Percentiles rank a stretch among this genome's conserved stretches.
These are phyloP conservation scores for Gaeumannomyces tritici DNA, from an alignment of 2,329 filamentous ascomycete genomes.

Conservation along the genomic window DNA sequence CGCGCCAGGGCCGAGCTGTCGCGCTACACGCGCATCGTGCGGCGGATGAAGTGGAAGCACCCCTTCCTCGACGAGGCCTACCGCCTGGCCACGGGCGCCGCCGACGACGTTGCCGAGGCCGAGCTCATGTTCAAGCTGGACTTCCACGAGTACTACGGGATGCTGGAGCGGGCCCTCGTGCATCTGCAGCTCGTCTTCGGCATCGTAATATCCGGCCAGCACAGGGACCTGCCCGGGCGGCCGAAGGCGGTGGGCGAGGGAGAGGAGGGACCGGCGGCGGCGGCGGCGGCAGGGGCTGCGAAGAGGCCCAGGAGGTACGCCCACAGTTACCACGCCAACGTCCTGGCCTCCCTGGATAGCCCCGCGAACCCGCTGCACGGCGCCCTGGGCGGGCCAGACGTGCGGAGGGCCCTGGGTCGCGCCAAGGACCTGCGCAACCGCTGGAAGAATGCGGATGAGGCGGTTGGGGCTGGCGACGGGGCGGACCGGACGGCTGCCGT, in stretches of 20 bases:
- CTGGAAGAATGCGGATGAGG: conserved; percentile 59
- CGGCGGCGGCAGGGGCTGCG: conserved; percentile 14
- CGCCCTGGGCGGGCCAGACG: conserved; percentile 44
- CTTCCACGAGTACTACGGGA: conserved; percentile 67
- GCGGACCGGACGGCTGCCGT: conserved; percentile 6
- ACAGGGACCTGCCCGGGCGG: conserved; percentile 4
- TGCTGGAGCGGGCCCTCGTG: conserved; percentile 62
- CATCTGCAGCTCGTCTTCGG: conserved; percentile 56
- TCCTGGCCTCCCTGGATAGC: conserved; percentile 52
- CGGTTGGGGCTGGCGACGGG: conserved; percentile 1
- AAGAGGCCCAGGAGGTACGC: not conserved
- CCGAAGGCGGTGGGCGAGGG: conserved; percentile 2
- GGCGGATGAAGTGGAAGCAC: conserved; percentile 54
- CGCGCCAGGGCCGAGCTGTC: conserved; percentile 30
- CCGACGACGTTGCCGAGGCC: conserved; percentile 31
- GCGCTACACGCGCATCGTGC: conserved; percentile 50
- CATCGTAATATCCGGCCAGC: conserved; percentile 32
- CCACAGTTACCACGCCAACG: conserved; percentile 58
- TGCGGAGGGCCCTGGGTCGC: conserved; percentile 47
- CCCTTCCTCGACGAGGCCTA: conserved; percentile 50
- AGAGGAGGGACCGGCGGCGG: conserved; percentile 1
- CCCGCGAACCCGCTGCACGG: conserved; percentile 43
- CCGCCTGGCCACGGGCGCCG: conserved; percentile 27
- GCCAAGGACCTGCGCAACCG: conserved; percentile 64
- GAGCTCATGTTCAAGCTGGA: conserved; percentile 70